Base-by-base conservation (phyloP, 306 rosid species). In the Lagenaria siceraria region DNA sequence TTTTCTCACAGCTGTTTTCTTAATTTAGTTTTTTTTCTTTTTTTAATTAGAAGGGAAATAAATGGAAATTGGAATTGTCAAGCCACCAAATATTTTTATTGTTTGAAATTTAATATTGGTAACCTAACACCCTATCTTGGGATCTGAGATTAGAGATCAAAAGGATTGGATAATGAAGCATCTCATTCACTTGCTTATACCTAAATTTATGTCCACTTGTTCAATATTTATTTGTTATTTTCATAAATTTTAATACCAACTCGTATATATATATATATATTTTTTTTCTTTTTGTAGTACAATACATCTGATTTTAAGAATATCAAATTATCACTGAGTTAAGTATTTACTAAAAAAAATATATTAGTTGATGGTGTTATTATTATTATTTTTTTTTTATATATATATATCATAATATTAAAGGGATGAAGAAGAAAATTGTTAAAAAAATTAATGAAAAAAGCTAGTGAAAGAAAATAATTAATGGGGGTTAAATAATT, bases 161-260 rank as follows among this genome's bases (percentile, higher is more conserved):
- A 40, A 29, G 74, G 74, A 38, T 40, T 68, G 74, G 74, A 68
- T 68, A 68, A 21, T 40, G 74, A 68, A 21, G 74, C 74, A 68
- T 68, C 74, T 68, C 15, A 40, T 68, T 68, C 49, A 40, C 53
- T 40, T 40, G 9, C 53, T 68, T 68, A 21, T 4, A 22, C 53
- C 31, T 68, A 36, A 68, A 68, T 40, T 40, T n/a, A 68, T 21
- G 74, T 21, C 74, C 74, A 40, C 74, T 66, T 8, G 33, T 42
- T 68, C 33, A 21, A 40, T 68, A n/a, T 68, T 36, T 21, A 29
- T 29, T 29, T 29, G 33, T 29, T 29, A 2, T 29, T 29, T 29
- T 2, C 0, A 29, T 29, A 29, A 29, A 29, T 29, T 29, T 29
- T 29, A 1, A 29, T n/a, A n/a, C n/a, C n/a, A n/a, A n/a, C n/a